Percentiles rank a stretch among this genome's conserved stretches.
Conservation (phyloP, 805 yeast species). For the Starmera quercuum region DNA sequence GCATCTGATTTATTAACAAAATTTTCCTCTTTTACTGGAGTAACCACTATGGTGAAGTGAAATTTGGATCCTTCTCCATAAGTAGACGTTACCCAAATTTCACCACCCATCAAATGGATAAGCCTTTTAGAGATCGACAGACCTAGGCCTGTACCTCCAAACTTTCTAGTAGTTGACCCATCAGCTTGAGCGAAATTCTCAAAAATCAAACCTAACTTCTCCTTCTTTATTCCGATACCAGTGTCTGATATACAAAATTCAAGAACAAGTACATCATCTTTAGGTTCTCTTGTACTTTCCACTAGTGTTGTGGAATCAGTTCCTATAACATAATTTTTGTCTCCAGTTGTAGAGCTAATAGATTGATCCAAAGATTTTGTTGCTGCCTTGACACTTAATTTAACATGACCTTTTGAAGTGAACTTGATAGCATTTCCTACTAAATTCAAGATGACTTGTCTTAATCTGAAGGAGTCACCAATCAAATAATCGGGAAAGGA, state of each 20-base stretch:
- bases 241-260: constrained; percentile 88
- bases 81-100: constrained; percentile 80
- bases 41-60: constrained; percentile 73
- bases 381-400: constrained; percentile 58
- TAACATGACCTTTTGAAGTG: constrained; percentile 69
- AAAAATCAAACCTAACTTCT: constrained; percentile 76
- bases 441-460: constrained; percentile 73
- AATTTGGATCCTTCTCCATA: constrained; percentile 80
- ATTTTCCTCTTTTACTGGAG: constrained; percentile 55
- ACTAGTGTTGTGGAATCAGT: constrained; percentile 20
- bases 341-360: constrained; percentile 36
- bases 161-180: constrained; percentile 87
- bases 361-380: constrained; percentile 6
- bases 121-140: constrained; percentile 80
- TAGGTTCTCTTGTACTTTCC: constrained; percentile 6
- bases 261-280: constrained; percentile 37
- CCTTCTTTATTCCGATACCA: constrained; percentile 84
- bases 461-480: constrained; percentile 76
- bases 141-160: constrained; percentile 91
- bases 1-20: constrained; percentile 60
- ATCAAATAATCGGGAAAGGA: constrained; percentile 76
- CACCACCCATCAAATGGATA: constrained; percentile 90
- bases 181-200: constrained; percentile 92
- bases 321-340: constrained; percentile 12
- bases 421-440: constrained; percentile 84